These are phyloP conservation scores for Adansonia gregorii DNA, from an alignment of 441 rosid species.

Conservation along the genomic window DNA sequence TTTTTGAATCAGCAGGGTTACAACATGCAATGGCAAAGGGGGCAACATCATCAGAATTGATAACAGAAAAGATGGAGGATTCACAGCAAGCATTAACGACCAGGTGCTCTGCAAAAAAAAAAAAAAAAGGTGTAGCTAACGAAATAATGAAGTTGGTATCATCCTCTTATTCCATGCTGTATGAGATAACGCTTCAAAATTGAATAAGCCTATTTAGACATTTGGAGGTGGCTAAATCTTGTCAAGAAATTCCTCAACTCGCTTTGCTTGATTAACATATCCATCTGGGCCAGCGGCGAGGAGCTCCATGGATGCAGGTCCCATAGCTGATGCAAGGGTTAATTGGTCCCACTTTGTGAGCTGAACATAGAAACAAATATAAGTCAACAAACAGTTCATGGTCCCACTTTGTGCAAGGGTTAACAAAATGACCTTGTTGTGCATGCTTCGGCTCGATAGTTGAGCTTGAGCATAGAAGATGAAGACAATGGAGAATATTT, in stretches of 20 bases:
- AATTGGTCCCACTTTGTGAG: constrained; percentile 83
- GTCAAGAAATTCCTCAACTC: constrained; percentile 73
- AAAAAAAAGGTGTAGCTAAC: neutral
- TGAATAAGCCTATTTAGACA: constrained; percentile 45
- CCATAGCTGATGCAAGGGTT: constrained; percentile 82
- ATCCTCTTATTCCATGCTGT: constrained; percentile 39
- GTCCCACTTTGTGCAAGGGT: too few relatives aligned
- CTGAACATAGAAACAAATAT: constrained; percentile 42
- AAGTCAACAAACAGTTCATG: constrained; percentile 16
- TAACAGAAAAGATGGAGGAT: neutral
- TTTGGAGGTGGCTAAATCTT: constrained; percentile 99
- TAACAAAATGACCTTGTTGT: neutral
- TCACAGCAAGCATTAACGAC: neutral
- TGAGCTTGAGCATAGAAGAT: neutral
- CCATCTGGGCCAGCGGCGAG: constrained; percentile 81
- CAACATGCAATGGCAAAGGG: neutral
- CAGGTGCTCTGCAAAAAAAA: neutral
- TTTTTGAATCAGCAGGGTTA: neutral
- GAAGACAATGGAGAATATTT: neutral
- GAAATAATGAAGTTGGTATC: neutral
- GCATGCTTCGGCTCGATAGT: neutral
- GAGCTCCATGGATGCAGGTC: constrained; percentile 89
- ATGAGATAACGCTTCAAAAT: neutral
- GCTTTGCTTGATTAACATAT: constrained; percentile 65
- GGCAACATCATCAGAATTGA: neutral